Evolutionary conservation across 257 asterid species (phyloP), one percentile per base, ranked within the genome.

Genomic region (Fraxinus excelsior): DNA sequence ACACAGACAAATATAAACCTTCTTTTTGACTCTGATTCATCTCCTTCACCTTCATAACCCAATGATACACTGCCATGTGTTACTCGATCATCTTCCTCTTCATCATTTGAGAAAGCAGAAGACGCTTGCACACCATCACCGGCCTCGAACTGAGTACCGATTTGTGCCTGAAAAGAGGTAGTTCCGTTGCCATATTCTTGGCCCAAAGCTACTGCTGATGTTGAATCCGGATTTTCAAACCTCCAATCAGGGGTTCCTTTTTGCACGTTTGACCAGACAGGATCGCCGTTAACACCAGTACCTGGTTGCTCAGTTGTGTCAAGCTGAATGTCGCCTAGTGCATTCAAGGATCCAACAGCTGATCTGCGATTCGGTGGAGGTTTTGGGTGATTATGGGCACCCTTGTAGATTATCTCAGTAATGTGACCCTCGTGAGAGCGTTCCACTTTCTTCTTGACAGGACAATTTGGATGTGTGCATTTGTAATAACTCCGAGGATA

Each of bases 401-500:
- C 97, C 86, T 87, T 91, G 76, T 94, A 91, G 86, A 88, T 89
- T 67, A 91, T 90, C 84, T 91, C 98, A 3, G 95, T 90, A 71
- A 93, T 84, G 71, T 91, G 86, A 64, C 98, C 97, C 79, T 89
- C 96, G 0, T 77, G 89, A 37, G 97, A 88, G 69, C 95, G 88
- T 80, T 91, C 96, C 18, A 94, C 95, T 78, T 91, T 90, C 79
- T 94, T 94, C 96, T 91, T 94, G 74, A 89, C 97, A 0, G 90
- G 91, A 73, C 98, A 94, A 49, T 79, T 82, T 51, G 79, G 80
- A 81, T 90, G 85, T 2, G 96, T 90, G 85, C 98, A 94, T 90
- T 91, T 94, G 84, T 86, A 94, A 78, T 94, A 94, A 75, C 98
- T 94, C n/a, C 97, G 85, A 7, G 98, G 98, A 83, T 75, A 93